Conservation (phyloP, 2,329 filamentous ascomycete genomes). For the Coniochaeta ligniaria region DNA sequence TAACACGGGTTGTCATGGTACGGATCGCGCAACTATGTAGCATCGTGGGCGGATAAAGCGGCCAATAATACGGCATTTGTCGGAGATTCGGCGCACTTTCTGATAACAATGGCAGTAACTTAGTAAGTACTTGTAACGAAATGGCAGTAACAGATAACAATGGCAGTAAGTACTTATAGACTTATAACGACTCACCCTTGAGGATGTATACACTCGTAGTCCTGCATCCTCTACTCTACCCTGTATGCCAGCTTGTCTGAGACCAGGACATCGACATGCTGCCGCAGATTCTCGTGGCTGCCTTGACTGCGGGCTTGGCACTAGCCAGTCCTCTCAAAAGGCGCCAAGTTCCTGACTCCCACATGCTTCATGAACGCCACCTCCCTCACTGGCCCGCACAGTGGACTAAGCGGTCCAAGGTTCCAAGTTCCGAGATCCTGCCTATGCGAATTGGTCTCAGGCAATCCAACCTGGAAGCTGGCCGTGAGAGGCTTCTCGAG, state of each 20-base stretch:
- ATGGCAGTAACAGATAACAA: no score
- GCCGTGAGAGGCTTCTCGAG: constrained; percentile 22
- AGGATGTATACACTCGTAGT: neutral
- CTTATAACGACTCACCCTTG: neutral
- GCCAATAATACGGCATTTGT: neutral
- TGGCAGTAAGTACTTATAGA: no score
- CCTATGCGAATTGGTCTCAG: constrained; percentile 20
- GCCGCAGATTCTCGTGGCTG: neutral
- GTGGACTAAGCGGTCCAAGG: constrained; percentile 19
- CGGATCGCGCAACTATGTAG: neutral
- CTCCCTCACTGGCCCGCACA: constrained; percentile 12
- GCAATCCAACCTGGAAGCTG: constrained; percentile 19
- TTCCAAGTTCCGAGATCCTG: constrained; percentile 13
- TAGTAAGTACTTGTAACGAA: constrained; percentile 5
- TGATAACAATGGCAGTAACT: neutral
- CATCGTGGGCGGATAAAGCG: neutral
- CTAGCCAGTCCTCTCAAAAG: neutral
- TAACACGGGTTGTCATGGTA: neutral
- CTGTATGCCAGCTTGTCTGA: neutral
- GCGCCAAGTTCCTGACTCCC: constrained; percentile 11
- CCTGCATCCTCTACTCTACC: neutral
- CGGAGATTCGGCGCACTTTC: neutral
- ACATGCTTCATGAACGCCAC: constrained; percentile 24
- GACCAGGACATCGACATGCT: neutral
- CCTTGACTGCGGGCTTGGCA: neutral